Evolutionary conservation across 768 basidiomycete species (phyloP), one percentile per base, ranked within the genome.

Genomic region (Mycena alexandri): DNA sequence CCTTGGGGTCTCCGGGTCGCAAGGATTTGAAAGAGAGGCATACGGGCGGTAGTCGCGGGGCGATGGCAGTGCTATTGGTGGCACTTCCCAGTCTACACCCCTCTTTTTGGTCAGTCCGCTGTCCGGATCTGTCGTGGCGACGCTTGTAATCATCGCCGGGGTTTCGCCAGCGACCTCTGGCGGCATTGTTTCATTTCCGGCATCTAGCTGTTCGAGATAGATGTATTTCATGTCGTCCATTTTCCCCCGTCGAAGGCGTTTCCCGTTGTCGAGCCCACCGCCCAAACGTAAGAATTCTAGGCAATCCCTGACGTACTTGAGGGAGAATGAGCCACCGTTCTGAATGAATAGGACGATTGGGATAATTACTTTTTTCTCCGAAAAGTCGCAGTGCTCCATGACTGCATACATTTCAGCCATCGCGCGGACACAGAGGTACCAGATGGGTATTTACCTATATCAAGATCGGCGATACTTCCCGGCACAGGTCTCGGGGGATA

Each of bases 291-390:
- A 86, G 50, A 97, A 90, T 78, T 99, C 96, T 44, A 99, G 83
- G 74, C 98, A 99, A 76, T 99, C 98, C 44, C 97, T 90, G n/a
- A 99, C 97, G 80, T 93, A 96, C 93, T 98, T 75, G 34, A 25
- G 38, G n/a, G 48, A n/a, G 51, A 25, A 50, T 68, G 58, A 76
- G 65, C 24, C 13, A 19, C 29, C 6, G 29, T 29, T 29, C 29
- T 29, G 58, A 58, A 60, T 41, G 33, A 55, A 53, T 38, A n/a
- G 12, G 52, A 42, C 56, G 44, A 19, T n/a, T 60, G 62, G 25
- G 16, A 24, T 33, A 68, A 78, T 46, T 56, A 92, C 93, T 84
- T 94, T 93, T 72, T 87, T 85, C 68, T 88, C 84, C 17, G 89
- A 89, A 77, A 96, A 98, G 79, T 97, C 94, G 76, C 98, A 99